phyloP scores from a whole-genome alignment of 306 rosid species.

The Acacia crassicarpa region DNA sequence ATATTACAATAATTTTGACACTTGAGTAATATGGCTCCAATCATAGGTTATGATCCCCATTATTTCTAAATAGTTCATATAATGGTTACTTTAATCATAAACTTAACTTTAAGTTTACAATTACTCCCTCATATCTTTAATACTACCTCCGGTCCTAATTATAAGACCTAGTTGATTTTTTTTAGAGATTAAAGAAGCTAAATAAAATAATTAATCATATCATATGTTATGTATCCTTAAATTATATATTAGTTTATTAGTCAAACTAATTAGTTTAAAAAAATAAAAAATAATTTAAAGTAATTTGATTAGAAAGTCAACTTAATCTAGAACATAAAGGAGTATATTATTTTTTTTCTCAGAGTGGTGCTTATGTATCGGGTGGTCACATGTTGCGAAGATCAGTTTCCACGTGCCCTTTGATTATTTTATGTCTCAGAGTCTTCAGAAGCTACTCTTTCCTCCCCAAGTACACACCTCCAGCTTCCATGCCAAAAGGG shows the following conservation, averaged over 20 bases:
- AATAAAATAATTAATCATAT: no score
- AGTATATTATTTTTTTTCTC: neutral
- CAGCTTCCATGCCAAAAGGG: neutral
- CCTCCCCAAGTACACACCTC: neutral
- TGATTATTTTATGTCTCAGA: conserved; percentile 56
- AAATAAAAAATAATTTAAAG: no score
- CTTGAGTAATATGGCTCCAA: neutral
- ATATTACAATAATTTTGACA: neutral
- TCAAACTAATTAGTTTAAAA: no score
- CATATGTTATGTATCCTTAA: no score
- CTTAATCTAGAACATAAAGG: no score
- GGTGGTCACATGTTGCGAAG: conserved; percentile 53
- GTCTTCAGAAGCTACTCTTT: conserved; percentile 26
- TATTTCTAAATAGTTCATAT: neutral
- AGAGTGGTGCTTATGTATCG: conserved; percentile 27
- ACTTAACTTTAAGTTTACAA: neutral
- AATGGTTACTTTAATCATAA: neutral
- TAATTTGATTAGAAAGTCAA: no score
- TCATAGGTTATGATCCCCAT: neutral
- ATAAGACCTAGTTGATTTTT: no score
- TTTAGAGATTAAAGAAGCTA: no score
- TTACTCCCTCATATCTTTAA: neutral
- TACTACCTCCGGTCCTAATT: no score
- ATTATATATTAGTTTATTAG: no score
- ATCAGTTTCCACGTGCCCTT: conserved; percentile 66